Evolutionary conservation across 2,329 filamentous ascomycete species (phyloP).

Genomic region (Chalaropsis ovoidea): DNA sequence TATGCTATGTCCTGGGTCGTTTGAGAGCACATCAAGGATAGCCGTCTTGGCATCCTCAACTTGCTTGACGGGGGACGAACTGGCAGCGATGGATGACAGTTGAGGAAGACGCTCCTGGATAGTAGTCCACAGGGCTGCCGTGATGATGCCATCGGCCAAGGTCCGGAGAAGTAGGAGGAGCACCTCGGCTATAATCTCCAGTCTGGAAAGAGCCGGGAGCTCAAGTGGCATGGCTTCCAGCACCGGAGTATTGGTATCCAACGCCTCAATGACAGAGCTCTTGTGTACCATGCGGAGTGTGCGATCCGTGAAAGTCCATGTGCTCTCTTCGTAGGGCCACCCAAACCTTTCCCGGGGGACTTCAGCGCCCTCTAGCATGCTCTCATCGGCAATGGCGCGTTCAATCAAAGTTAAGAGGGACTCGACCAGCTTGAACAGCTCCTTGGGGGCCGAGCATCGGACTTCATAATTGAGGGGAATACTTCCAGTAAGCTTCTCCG

Average conservation of each 20-base stretch:
- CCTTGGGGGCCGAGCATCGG: conserved; percentile 71
- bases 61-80: conserved; percentile 25
- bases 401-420: conserved; percentile 53
- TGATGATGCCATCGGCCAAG: conserved; percentile 70
- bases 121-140: conserved; percentile 56
- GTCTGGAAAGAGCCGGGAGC: conserved; percentile 52
- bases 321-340: conserved; percentile 48
- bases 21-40: conserved; percentile 63
- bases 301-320: conserved; percentile 30
- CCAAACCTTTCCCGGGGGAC: conserved; percentile 44
- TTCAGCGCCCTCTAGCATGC: conserved; percentile 47
- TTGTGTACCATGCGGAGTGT: conserved; percentile 28
- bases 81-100: conserved; percentile 31
- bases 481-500: conserved; percentile 36
- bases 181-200: conserved; percentile 64
- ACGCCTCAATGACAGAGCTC: conserved; percentile 47
- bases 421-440: conserved; percentile 83
- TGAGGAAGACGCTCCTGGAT: conserved; percentile 46
- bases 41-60: conserved; percentile 40
- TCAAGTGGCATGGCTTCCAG: conserved; percentile 52
- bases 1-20: conserved; percentile 69
- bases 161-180: conserved; percentile 64
- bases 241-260: conserved; percentile 61
- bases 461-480: conserved; percentile 50
- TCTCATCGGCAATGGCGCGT: conserved; percentile 49